Conservation (phyloP, 805 yeast species). For the Candida chilensis region DNA sequence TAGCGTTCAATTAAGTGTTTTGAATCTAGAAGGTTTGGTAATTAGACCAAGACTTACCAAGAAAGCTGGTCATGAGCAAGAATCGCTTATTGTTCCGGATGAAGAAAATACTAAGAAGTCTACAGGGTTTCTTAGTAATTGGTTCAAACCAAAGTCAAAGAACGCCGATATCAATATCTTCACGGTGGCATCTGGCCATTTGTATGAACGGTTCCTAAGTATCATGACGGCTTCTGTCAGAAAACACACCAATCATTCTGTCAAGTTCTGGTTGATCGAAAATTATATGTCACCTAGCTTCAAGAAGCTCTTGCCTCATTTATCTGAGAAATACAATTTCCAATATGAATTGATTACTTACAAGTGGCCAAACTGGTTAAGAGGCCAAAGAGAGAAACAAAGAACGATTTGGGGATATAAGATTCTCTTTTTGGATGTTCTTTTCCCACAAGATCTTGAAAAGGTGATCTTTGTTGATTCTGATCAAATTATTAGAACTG, state of each 20-base stretch:
- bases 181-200: slow-evolving; percentile 74
- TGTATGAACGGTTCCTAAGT: slow-evolving; percentile 63
- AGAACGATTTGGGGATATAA: slow-evolving; percentile 86
- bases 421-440: slow-evolving; percentile 74
- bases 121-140: slow-evolving; percentile 1
- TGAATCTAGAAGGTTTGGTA: slow-evolving; percentile 34
- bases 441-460: slow-evolving; percentile 72
- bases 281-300: slow-evolving; percentile 70
- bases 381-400: slow-evolving; percentile 69
- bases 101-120: slow-evolving; percentile 3
- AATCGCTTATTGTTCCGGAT: slow-evolving; percentile 4
- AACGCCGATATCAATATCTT: slow-evolving; percentile 71
- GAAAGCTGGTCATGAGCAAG: slow-evolving; percentile 12
- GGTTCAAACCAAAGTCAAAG: slow-evolving; percentile 5
- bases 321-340: slow-evolving; percentile 53
- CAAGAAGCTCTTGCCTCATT: slow-evolving; percentile 44
- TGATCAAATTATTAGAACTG: slow-evolving; percentile 73
- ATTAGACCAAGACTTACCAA: slow-evolving; percentile 36
- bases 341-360: slow-evolving; percentile 73
- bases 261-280: slow-evolving; percentile 83
- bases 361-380: slow-evolving; percentile 90
- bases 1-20: slow-evolving; percentile 18
- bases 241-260: slow-evolving; percentile 51
- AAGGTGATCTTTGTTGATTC: slow-evolving; percentile 83
- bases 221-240: slow-evolving; percentile 79